Base-by-base conservation (phyloP, 345 rosid genomes). In the Eutrema yunnanense region DNA sequence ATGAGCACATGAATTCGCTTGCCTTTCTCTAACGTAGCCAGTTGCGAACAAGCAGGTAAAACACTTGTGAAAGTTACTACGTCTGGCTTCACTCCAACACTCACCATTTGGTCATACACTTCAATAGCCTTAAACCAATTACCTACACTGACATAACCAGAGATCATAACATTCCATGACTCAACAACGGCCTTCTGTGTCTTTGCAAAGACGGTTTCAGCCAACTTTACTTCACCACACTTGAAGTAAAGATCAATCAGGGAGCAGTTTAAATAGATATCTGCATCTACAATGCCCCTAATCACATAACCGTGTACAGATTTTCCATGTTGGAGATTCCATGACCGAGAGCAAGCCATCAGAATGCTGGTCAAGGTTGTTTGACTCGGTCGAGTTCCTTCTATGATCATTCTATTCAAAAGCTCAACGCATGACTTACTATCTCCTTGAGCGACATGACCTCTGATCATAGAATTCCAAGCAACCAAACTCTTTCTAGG, bases 141-240 rank as follows among this genome's bases (percentile, higher is more conserved):
- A 30, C 86, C 94, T 13, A 80, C 74, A 13, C 79, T 9, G 26
- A 82, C 82, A 69, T 81, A 85, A 26, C 91, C 92, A 4, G 87
- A 86, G 59, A 92, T 84, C 93, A 89, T 86, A 57, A 81, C 84
- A 32, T 88, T 91, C 95, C 91, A 84, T 9, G 75, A 69, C 59
- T 78, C 81, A 32, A 60, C 73, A 34, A 77, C 59, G 12, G 43
- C 52, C 62, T 63, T 82, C 29, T 74, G 71, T 46, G 73, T 58
- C 75, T 58, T 78, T 42, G 74, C 44, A 56, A 87, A 88, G 42
- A 87, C 32, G 48, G 63, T 76, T 82, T 83, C 86, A 68, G 92
- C 97, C 33, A 73, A 69, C 26, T 67, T 44, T 44, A 79, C 83
- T 69, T 65, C 73, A 79, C 82, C 86, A 59, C 96, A 85, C 71